Conservation (phyloP, 2,329 filamentous ascomycete genomes). For the Ceratocystis cacaofunesta region DNA sequence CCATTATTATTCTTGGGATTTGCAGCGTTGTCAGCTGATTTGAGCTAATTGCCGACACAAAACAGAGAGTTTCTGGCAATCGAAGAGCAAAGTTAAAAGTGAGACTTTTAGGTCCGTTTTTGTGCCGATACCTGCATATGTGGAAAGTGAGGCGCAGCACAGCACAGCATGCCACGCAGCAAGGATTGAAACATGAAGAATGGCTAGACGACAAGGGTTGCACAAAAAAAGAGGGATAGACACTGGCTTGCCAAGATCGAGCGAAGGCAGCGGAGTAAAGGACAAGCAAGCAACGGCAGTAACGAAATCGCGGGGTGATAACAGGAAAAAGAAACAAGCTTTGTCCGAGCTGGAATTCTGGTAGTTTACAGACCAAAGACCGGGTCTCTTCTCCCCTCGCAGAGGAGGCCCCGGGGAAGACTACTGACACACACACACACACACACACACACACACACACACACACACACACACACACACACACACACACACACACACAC, state of each 20-base stretch:
- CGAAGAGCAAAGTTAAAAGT: no score
- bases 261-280: no score
- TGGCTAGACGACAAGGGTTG: background rate
- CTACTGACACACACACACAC: background rate
- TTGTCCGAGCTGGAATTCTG: no score
- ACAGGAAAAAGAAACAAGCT: background rate
- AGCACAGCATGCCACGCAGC: background rate
- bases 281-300: no score
- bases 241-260: no score
- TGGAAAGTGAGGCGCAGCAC: constrained; percentile 4
- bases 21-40: background rate
- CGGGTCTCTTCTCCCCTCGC: background rate
- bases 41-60: background rate
- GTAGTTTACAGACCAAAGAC: background rate
- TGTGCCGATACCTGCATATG: background rate
- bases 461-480: no score
- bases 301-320: no score
- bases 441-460: no score
- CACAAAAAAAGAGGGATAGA: background rate
- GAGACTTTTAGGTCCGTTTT: background rate
- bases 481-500: no score
- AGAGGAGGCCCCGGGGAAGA: background rate
- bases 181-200: background rate
- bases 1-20: background rate
- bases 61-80: no score